Evolutionary conservation across 495 filamentous ascomycete genomes (phyloP), one percentile per base, ranked within the genome.

Genomic region (Lasiosphaeriaceae sp.): DNA sequence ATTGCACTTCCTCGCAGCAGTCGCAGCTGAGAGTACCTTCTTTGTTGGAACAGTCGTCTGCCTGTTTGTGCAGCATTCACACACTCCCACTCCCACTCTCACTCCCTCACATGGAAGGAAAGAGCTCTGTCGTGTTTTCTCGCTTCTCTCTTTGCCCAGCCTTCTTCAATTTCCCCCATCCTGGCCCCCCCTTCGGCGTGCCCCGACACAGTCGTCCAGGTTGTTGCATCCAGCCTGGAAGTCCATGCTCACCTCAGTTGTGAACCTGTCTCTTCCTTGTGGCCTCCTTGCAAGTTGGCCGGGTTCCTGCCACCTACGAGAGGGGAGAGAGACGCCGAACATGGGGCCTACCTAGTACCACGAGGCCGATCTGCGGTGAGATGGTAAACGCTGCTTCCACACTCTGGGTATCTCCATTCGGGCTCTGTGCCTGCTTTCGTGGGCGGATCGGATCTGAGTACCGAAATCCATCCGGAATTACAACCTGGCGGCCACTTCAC

Each of bases 401-500:
- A 3, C 26, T 31, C 26, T 31, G 5, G 12, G 39, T 17, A 14
- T 14, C n/a, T n/a, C n/a, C n/a, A n/a, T 14, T 2, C 14, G 14
- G 14, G n/a, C 39, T 43, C 12, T 17, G 39, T n/a, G 39, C 12
- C 14, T n/a, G 39, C 39, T 43, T 14, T 17, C 39, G 14, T 43
- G 39, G 39, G 39, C 39, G n/a, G n/a, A 43, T 60, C 49, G 54
- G 61, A 57, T 60, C 57, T 57, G 50, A 57, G 58, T 47, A 55
- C 56, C 51, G 51, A 52, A 54, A 29, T 24, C 46, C 46, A 37
- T 47, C 47, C 4, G 43, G 29, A 26, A 46, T 46, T 46, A 31
- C 9, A n/a, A 46, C 41, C 39, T 43, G 39, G n/a, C 39, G 17
- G 24, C 31, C 39, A 53, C 17, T 12, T n/a, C 39, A 37, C 52